Evolutionary conservation across 208 protist species (phyloP), one percentile per base, ranked within the genome.

Genomic region (Trypanosoma grayi): DNA sequence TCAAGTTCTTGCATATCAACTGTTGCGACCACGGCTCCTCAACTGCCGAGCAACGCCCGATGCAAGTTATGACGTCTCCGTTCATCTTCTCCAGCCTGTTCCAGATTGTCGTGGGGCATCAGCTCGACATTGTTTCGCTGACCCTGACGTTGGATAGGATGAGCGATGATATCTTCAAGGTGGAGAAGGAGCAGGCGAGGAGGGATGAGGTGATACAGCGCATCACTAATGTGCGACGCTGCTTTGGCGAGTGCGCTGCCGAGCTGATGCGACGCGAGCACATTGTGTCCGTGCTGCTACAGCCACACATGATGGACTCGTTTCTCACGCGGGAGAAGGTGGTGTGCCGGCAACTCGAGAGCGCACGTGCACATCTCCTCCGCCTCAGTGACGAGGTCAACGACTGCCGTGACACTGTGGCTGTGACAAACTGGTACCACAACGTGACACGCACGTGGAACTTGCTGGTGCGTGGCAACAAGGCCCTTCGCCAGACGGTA

Each of bases 351-450:
- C 75, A 87, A 46, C 65, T 94, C 31, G 72, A 81, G 27, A 83
- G 78, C 56, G 72, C 72, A 20, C 74, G 78, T 57, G 68, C 80
- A 9, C 77, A 94, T 60, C 59, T 94, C 27, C 73, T 77, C 50
- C 76, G 79, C 47, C 65, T 91, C 10, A 77, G 85, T 61, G 60
- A 83, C 60, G 88, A 94, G 48, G 77, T 94, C 9, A 73, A 50
- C 43, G 85, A 94, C 66, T 86, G 79, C 57, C 84, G 85, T 24
- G 88, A 94, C 60, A 88, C 82, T 1, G 81, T 94, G 8, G 74
- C 85, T 20, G 59, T 90, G 37, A 84, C 83, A 5, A 92, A 90
- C 64, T 94, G 88, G 88, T 86, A 94, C 60, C 78, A 91, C 70
- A 94, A 94, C 51, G 74, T 91, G 5, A 77, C 80, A 10, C 70